Evolutionary conservation across 1,284 basidiomycete genomes (phyloP).

Genomic region (Leucocoprinus gongylophorus): DNA sequence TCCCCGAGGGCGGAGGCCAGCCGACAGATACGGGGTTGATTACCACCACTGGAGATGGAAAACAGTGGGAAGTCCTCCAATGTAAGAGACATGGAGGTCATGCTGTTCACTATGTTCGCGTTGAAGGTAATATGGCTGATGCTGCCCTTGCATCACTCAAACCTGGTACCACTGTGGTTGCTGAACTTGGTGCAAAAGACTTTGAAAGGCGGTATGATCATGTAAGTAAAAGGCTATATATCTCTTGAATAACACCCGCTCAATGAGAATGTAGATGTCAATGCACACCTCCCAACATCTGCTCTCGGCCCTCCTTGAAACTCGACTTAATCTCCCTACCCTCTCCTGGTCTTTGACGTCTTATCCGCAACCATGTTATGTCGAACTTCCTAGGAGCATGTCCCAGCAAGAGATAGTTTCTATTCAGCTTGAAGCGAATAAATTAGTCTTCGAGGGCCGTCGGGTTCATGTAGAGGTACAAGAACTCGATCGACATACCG

Average conservation of each 20-base stretch:
- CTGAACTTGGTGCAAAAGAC: constrained; percentile 54
- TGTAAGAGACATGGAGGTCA: constrained; percentile 67
- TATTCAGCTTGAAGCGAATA: constrained; percentile 64
- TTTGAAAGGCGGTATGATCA: constrained; percentile 73
- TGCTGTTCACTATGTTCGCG: constrained; percentile 70
- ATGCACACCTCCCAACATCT: constrained; percentile 82
- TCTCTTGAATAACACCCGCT: neutral
- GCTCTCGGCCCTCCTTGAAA: constrained; percentile 76
- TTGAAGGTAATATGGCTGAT: constrained; percentile 38
- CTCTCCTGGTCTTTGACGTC: constrained; percentile 78
- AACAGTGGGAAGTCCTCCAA: constrained; percentile 58
- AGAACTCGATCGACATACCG: constrained; percentile 44
- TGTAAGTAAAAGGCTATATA: constrained; percentile 37
- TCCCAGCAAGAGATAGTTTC: constrained; percentile 54
- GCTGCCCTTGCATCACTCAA: constrained; percentile 39
- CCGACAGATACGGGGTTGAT: constrained; percentile 73
- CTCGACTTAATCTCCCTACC: constrained; percentile 61
- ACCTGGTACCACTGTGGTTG: constrained; percentile 48
- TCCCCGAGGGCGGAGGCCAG: constrained; percentile 87
- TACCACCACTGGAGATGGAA: constrained; percentile 35
- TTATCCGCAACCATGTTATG: constrained; percentile 63
- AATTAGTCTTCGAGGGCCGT: constrained; percentile 56
- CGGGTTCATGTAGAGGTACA: constrained; percentile 61
- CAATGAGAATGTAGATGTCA: constrained; percentile 49
- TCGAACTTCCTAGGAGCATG: constrained; percentile 71